Base-by-base conservation (phyloP, 257 asterid species). In the Solanum etuberosum region DNA sequence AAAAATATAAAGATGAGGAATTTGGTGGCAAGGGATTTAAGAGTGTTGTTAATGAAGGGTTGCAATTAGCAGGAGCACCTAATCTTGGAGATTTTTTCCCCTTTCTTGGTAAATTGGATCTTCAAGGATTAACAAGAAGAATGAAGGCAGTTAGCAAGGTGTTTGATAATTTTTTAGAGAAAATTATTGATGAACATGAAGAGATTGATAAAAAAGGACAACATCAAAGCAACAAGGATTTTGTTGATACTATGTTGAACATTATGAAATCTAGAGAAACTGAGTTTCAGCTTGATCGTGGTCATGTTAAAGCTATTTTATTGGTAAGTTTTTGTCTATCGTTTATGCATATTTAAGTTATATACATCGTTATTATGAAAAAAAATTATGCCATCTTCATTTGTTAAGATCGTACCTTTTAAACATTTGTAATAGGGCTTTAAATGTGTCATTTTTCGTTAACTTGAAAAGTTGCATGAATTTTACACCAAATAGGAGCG, bases 81-180 rank as follows among this genome's bases (percentile, higher is more conserved):
- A 84, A 89, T 63, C 20, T 89, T 27, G 87, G 86, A 20, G 91
- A 89, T 11, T 89, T n/a, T 10, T 83, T 89, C 4, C 90, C 89
- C 3, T 86, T 34, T 59, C 51, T 88, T n/a, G 83, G 72, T 43
- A 59, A 57, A 37, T 86, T 89, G 85, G 89, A 89, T 35, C 77
- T 86, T 63, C 91, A 89, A 7, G 91, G 91, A 25, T 5, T 70
- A 31, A 16, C 14, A 70, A 70, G 14, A 32, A 70, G 78, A 70
- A 29, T 86, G n/a, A 89, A 86, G 86, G 57, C 7, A 15, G 23
- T 35, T 89, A 5, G 21, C 48, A 89, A 86, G 77, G 77, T 61
- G 46, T 74, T 83, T 23, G 88, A 89, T 84, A 9, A 34, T 4
- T 67, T 89, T 37, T 40, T 89, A 0, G 87, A 89, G 73, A 71